These are phyloP conservation scores for Cyberlindnera mycetangii DNA, from an alignment of 805 yeast genomes.

Conservation along the genomic window DNA sequence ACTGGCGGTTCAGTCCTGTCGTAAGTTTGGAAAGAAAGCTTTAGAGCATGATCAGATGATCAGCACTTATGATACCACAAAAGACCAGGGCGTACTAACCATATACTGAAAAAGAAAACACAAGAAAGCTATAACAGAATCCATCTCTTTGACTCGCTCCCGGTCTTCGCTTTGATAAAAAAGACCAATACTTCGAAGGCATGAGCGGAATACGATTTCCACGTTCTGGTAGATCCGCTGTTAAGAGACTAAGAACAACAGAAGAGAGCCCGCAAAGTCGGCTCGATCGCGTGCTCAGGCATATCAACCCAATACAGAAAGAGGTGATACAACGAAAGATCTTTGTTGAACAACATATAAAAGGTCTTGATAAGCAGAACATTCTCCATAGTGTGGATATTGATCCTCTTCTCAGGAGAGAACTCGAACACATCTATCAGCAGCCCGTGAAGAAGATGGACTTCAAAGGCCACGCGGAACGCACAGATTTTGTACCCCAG, in stretches of 20 bases:
- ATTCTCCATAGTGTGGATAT: conserved; percentile 7
- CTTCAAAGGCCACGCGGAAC: conserved; percentile 2
- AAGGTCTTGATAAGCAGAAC: conserved; percentile 4
- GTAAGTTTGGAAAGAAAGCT: no score
- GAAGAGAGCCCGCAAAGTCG: neutral
- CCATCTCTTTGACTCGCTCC: no score
- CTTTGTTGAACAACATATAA: conserved; percentile 16
- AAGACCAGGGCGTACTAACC: neutral
- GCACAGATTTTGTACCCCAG: conserved; percentile 6
- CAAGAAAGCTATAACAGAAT: no score
- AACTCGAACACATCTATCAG: conserved; percentile 10
- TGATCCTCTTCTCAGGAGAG: conserved; percentile 15
- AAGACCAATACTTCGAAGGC: no score
- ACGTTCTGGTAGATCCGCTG: neutral
- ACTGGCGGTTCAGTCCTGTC: no score
- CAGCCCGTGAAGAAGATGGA: conserved; percentile 7
- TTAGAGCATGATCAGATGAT: no score
- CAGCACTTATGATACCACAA: no score
- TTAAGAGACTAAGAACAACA: neutral
- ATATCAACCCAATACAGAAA: conserved; percentile 15
- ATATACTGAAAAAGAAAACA: no score
- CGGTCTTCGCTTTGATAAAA: no score
- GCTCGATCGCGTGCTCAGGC: conserved; percentile 5
- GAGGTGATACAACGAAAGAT: conserved; percentile 15
- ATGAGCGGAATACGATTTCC: conserved; percentile 7